Conservation (phyloP, 176 grass and related monocot species). For the Neostapfia colusana region DNA sequence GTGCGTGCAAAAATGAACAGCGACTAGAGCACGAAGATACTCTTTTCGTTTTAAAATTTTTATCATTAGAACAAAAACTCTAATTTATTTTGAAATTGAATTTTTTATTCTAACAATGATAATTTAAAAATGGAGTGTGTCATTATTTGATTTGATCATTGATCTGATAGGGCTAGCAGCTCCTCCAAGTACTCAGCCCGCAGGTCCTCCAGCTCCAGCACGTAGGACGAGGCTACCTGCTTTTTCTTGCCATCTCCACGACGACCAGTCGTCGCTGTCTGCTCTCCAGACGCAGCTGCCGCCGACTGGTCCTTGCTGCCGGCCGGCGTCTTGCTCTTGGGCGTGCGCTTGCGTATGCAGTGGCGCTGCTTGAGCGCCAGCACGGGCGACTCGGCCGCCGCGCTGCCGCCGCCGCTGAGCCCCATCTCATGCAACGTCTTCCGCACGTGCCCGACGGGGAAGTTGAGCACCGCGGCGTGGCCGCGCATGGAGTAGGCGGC, state of each 20-base stretch:
- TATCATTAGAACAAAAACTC: no score
- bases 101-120: no score
- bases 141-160: neutral
- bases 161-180: constrained; percentile 25
- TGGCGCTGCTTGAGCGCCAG: constrained; percentile 55
- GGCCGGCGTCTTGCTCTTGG: constrained; percentile 33
- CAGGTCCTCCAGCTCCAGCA: constrained; percentile 58
- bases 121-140: no score
- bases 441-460: constrained; percentile 46
- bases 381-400: constrained; percentile 28
- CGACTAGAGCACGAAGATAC: no score
- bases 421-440: constrained; percentile 47
- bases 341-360: constrained; percentile 41
- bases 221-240: neutral
- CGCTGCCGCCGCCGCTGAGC: neutral
- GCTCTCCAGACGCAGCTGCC: no score
- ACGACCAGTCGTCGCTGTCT: neutral
- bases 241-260: neutral
- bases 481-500: constrained; percentile 57
- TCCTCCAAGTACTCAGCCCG: constrained; percentile 57
- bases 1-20: no score
- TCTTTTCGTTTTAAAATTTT: no score
- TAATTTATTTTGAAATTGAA: neutral
- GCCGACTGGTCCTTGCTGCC: neutral
- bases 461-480: constrained; percentile 58